These are phyloP conservation scores for Caryopteris hybrid DNA, from an alignment of 305 asterid genomes.

Conservation along the genomic window DNA sequence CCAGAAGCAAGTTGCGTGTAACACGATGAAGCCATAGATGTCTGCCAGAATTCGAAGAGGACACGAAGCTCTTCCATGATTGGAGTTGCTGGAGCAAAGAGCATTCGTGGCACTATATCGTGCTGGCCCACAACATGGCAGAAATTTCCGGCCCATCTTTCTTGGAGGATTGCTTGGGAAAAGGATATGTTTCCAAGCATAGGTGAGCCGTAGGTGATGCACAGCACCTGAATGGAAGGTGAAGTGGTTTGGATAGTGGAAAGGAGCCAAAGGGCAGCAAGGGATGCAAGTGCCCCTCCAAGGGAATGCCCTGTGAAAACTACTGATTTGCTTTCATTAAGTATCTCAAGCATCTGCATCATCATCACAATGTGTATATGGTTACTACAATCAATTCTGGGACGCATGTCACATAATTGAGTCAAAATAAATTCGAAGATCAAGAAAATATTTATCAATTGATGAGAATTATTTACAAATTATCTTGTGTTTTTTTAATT, in stretches of 20 bases:
- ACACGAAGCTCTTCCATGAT: conserved; percentile 28
- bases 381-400: too few species aligned
- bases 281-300: conserved; percentile 80
- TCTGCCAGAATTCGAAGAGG: conserved; percentile 50
- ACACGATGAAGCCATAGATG: conserved; percentile 34
- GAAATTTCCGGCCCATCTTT: conserved; percentile 80
- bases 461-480: too few species aligned
- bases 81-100: conserved; percentile 54
- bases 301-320: conserved; percentile 73
- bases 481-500: too few species aligned
- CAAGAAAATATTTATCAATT: too few species aligned
- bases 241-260: conserved; percentile 37
- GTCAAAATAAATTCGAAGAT: too few species aligned
- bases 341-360: conserved; percentile 60
- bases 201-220: conserved; percentile 79
- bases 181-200: conserved; percentile 75
- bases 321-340: conserved; percentile 53
- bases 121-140: conserved; percentile 64
- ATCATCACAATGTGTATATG: too few species aligned
- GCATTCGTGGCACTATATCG: conserved; percentile 76
- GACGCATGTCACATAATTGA: too few species aligned
- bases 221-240: conserved; percentile 40
- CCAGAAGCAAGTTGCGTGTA: conserved; percentile 23
- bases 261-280: conserved; percentile 73
- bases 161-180: conserved; percentile 59